phyloP scores from a whole-genome alignment of 169 alveolate genomes.

The Miamiensis avidus region DNA sequence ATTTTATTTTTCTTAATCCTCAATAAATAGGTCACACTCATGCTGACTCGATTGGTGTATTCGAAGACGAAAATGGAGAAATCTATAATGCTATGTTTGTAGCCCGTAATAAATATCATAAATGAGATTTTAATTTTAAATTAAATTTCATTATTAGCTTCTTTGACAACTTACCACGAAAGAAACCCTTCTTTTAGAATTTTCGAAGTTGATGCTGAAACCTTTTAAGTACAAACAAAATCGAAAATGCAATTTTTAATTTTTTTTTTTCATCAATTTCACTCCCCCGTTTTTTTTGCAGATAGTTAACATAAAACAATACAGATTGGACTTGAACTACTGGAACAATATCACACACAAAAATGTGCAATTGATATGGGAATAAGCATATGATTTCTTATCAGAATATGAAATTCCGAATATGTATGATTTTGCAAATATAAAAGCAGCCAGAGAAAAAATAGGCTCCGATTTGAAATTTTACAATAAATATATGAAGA shows the following conservation, averaged over 20 bases:
- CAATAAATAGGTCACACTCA: conserved; percentile 13
- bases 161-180: conserved; percentile 5
- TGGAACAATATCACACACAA: no score
- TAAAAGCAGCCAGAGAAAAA: neutral
- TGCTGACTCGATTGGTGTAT: neutral
- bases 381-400: neutral
- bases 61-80: neutral
- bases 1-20: no score
- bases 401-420: neutral
- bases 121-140: no score
- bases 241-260: no score
- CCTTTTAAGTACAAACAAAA: neutral
- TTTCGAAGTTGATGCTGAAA: conserved; percentile 13
- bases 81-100: neutral
- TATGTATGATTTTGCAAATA: neutral
- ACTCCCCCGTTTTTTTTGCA: neutral
- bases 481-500: no score
- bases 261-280: no score
- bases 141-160: neutral
- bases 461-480: neutral
- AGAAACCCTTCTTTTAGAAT: conserved; percentile 22
- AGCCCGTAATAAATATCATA: neutral
- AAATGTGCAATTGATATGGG: neutral
- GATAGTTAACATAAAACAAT: neutral
- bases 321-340: neutral